Base-by-base conservation (phyloP, 1,284 basidiomycete species). In the Pascua sp. region DNA sequence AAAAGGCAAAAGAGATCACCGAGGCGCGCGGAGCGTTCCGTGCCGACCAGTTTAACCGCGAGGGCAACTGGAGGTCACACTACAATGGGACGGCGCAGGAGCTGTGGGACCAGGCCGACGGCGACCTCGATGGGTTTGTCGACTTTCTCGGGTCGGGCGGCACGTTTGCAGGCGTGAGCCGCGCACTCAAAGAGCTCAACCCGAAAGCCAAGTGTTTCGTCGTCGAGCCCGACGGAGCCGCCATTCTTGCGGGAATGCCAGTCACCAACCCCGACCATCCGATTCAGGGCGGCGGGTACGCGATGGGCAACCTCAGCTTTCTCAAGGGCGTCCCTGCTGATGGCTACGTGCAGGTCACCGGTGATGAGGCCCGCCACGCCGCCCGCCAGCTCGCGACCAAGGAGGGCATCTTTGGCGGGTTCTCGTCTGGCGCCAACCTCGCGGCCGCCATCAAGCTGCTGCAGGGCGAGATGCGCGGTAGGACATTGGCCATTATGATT, bases 221-320 rank as follows among this genome's bases (percentile, higher is more conserved):
- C 36, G 49, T 51, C 42, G 49, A 51, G 32, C 49, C 49, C 3
- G 42, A 42, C 3, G 42, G 40, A 9, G 49, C 49, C 1, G 49
- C 49, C 2, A 36, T 51, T 5, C 42, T 51, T n/a, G 41, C 49
- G 3, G 42, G 42, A 4, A 24, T 17, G 5, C 2, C 24, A 8
- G 49, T 38, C 12, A 12, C 18, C 32, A 37, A 51, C n/a, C 49
- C 49, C 24, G 49, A 51, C 32, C 49, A 51, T 13, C 49, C 49
- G n/a, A 51, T 51, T 32, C 49, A 51, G 7, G 49, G 49, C 1
- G 49, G 49, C 15, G 49, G 49, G 32, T 51, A 51, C n/a, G 12
- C 49, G n/a, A 51, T 51, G 49, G 15, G 15, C 32, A 36, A 51
- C 42, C 42, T 51, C 11, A 5, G 12, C 7, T 51, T 51, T 36